Base-by-base conservation (phyloP, 345 rosid species). In the Hibiscus trionum region DNA sequence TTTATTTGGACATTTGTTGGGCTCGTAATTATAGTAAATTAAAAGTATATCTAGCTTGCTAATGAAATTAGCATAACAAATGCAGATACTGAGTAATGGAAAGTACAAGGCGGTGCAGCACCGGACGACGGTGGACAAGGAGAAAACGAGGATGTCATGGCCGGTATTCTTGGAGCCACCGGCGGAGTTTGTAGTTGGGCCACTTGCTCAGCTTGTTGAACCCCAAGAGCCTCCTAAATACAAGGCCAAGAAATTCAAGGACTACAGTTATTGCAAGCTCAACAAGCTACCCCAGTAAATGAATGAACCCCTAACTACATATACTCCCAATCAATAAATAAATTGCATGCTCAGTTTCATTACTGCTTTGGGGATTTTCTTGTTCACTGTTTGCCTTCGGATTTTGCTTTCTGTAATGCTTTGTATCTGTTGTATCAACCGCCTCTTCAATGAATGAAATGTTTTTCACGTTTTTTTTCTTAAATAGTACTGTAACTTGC, bases 141-240 rank as follows among this genome's bases (percentile, higher is more conserved):
- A 89, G 5, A 86, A 76, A 80, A 78, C 89, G 9, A 90, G 97
- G 79, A 91, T 94, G 98, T 92, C 99, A 15, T 95, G 96, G 98
- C 97, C 97, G 0, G 93, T 94, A 10, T 94, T 94, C 82, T 60
- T 94, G 82, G 96, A 91, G 78, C 97, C 98, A 5, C 88, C 88
- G 14, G 60, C 72, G 5, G 97, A 91, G 17, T 71, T 69, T 73
- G 83, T 74, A 24, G 83, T 90, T 4, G 92, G 93, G 2, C 98
- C 97, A 5, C 82, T 86, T 70, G 80, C 90, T 12, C 85, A 86
- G 76, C 86, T 91, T 1, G 77, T 80, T 10, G 17, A 76, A 69
- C 64, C 74, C 2, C 77, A 77, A 10, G 77, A 77, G 39, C 89
- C 90, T 19, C 80, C 95, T 2, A 87, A 80, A 63, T 94, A 46